Base-by-base conservation (phyloP, 768 basidiomycete species). In the Ephemerocybe angulata region DNA sequence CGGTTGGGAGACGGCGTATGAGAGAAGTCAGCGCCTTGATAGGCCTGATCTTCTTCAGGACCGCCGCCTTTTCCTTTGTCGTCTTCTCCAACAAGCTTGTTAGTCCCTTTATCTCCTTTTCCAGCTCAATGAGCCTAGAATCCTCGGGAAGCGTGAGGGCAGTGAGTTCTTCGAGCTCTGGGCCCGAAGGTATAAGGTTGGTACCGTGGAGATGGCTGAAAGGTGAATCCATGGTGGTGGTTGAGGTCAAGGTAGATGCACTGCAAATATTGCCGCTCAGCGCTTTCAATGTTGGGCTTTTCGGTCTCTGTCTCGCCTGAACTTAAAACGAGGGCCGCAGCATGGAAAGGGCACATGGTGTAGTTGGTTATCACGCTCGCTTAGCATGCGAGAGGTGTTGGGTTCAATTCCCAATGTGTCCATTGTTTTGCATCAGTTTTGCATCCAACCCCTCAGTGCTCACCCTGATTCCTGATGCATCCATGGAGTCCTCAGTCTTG, bases 1-100 rank as follows among this genome's bases (percentile, higher is more conserved):
- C 60, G 2, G 49, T 52, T 2, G 59, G 57, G 13, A 64, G 28
- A 10, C 52, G 50, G 27, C 58, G 51, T 17, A 59, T 50, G 13
- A 40, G 38, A 40, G 38, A 40, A 21, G 38, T 17, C n/a, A 40
- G 17, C 6, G 38, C 38, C 22, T 21, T 10, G 22, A 40, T 17
- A 40, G 38, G 38, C 13, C 22, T 17, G 22, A 17, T 21, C 15
- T 21, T 40, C 38, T 17, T 17, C 17, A 40, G 38, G 22, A 40
- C 22, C 15, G 38, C 38, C 13, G 17, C 22, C 15, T 21, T 10
- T 21, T 40, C 38, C 13, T 40, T 6, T 21, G 17, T 40, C 38
- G 22, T 6, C 38, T 40, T 40, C n/a, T 17, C 22, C 7, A 40
- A 17, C 22, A 3, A n/a, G n/a, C n/a, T 21, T 21, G 17, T 21